Conservation (phyloP, 2,329 filamentous ascomycete genomes). For the Talaromyces sp. region DNA sequence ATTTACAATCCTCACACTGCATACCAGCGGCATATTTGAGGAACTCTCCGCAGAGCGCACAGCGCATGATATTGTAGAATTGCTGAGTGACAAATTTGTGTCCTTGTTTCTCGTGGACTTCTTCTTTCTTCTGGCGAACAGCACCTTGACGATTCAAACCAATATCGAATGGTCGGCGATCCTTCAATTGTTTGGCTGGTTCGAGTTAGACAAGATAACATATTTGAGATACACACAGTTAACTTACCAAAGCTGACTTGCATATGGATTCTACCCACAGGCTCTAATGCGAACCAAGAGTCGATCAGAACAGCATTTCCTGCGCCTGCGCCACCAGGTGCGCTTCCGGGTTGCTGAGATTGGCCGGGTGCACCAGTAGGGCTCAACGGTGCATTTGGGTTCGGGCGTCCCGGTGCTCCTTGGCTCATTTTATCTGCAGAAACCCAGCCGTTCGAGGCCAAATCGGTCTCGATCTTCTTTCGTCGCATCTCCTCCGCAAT, state of each 20-base stretch:
- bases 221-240: neutral
- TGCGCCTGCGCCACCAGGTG: neutral
- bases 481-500: conserved; percentile 96
- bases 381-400: conserved; percentile 34
- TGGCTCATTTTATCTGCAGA: conserved; percentile 92
- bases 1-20: conserved; percentile 99
- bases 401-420: conserved; percentile 55
- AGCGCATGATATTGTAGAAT: conserved; percentile 99
- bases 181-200: conserved; percentile 77
- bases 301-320: conserved; percentile 60
- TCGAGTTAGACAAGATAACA: conserved; percentile 23
- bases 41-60: conserved; percentile 94
- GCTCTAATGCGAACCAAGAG: conserved; percentile 95
- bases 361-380: conserved; percentile 27
- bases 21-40: conserved; percentile 98
- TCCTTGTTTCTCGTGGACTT: conserved; percentile 96
- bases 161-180: conserved; percentile 77
- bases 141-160: conserved; percentile 93
- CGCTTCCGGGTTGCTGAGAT: conserved; percentile 23
- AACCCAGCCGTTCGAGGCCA: conserved; percentile 93
- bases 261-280: conserved; percentile 86
- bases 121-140: conserved; percentile 95
- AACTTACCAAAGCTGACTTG: conserved; percentile 74
- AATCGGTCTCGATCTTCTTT: conserved; percentile 94
- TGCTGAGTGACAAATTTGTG: conserved; percentile 99